Conservation (phyloP, 2,329 filamentous ascomycete genomes). For the Dactylellina haptotyla region DNA sequence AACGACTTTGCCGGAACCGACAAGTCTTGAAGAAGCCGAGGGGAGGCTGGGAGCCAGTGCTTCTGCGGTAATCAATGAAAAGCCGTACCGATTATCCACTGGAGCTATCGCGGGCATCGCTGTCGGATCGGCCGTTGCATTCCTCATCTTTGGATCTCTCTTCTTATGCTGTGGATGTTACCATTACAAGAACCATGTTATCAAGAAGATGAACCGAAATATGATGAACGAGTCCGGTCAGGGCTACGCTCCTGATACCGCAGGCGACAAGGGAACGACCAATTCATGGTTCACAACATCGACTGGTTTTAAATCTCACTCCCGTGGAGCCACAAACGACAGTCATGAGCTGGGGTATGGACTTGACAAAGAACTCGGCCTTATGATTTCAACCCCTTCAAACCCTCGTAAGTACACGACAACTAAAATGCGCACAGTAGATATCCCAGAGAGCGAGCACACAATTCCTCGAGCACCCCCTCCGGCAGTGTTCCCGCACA, state of each 20-base stretch:
- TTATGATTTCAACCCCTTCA: conserved; percentile 53
- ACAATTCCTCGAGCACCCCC: conserved; percentile 44
- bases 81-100: conserved; percentile 36
- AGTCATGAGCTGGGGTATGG: conserved; percentile 54
- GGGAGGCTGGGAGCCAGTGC: conserved; percentile 41
- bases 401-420: conserved; percentile 52
- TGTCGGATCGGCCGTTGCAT: conserved; percentile 31
- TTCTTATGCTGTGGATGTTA: conserved; percentile 41
- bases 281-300: conserved; percentile 46
- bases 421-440: conserved; percentile 54
- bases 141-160: conserved; percentile 26
- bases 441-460: conserved; percentile 50
- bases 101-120: conserved; percentile 45
- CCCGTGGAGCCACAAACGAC: conserved; percentile 49
- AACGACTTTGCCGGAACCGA: conserved; percentile 38
- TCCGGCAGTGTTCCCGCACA: conserved; percentile 47
- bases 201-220: conserved; percentile 43
- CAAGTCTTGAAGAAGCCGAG: conserved; percentile 49
- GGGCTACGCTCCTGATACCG: conserved; percentile 18
- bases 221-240: conserved; percentile 24
- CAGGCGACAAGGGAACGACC: conserved; percentile 32
- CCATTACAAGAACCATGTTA: conserved; percentile 48
- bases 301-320: conserved; percentile 37
- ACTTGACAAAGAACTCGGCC: conserved; percentile 53
- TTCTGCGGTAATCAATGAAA: conserved; percentile 42